Evolutionary conservation across 257 asterid species (phyloP).

Genomic region (Ilex aquifolium): DNA sequence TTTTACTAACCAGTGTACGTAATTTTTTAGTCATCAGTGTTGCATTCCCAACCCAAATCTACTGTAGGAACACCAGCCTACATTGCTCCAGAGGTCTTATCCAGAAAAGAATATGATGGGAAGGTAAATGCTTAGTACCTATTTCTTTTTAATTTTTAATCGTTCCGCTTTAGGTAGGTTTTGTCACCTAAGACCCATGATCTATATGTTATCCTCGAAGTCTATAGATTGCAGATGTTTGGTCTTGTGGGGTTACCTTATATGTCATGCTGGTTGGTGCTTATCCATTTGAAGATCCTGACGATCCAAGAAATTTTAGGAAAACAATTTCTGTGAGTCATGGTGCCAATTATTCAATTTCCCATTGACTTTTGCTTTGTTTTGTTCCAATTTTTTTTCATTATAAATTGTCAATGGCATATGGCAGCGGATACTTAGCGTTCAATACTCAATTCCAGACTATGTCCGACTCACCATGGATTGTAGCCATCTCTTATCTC

Average conservation of each 20-base stretch:
- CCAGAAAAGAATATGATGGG: slow-evolving; percentile 77
- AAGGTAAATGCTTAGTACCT: slow-evolving; percentile 36
- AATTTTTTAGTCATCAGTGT: slow-evolving; percentile 48
- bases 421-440: slow-evolving; percentile 70
- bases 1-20: no score
- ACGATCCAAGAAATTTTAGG: slow-evolving; percentile 67
- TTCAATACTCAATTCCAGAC: slow-evolving; percentile 82
- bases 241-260: slow-evolving; percentile 97
- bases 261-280: slow-evolving; percentile 95
- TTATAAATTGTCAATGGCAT: no score
- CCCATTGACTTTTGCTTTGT: slow-evolving; percentile 1
- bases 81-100: slow-evolving; percentile 84
- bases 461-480: slow-evolving; percentile 74
- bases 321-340: slow-evolving; percentile 69
- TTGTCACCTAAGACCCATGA: neutral
- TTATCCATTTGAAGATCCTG: slow-evolving; percentile 43
- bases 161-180: no score
- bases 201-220: slow-evolving; percentile 6
- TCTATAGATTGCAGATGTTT: slow-evolving; percentile 84
- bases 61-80: slow-evolving; percentile 31
- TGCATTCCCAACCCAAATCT: slow-evolving; percentile 95
- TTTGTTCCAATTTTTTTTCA: neutral
- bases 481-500: slow-evolving; percentile 71
- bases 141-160: neutral
- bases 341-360: neutral